phyloP scores from a whole-genome alignment of 768 basidiomycete genomes.

The Phylloporus sp. region DNA sequence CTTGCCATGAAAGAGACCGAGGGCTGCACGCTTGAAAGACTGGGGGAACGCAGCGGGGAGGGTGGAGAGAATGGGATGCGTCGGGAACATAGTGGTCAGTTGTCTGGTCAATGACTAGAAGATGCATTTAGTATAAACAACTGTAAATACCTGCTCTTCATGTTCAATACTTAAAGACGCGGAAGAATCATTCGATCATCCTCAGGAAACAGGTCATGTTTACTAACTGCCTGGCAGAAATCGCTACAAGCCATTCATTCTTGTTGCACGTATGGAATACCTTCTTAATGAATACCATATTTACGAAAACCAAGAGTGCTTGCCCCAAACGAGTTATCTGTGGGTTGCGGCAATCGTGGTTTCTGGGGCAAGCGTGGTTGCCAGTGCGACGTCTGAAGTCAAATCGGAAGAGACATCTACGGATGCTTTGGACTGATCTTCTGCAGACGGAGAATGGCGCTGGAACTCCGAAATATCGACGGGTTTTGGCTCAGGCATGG shows the following conservation, averaged over 20 bases:
- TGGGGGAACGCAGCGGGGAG: conserved; percentile 42
- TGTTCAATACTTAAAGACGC: too few species aligned
- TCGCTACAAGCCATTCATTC: too few species aligned
- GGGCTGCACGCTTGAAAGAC: conserved; percentile 77
- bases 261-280: neutral
- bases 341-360: neutral
- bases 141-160: neutral
- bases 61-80: conserved; percentile 11
- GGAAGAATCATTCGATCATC: too few species aligned
- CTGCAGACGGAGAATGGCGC: neutral
- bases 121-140: neutral
- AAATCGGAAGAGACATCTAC: neutral
- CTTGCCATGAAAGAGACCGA: conserved; percentile 82
- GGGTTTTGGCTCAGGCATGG: neutral
- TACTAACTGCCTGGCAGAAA: too few species aligned
- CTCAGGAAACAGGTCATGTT: too few species aligned
- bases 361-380: neutral
- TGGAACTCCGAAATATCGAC: neutral
- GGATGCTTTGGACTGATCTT: neutral
- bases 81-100: conserved; percentile 21
- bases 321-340: neutral
- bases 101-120: neutral
- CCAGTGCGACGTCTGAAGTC: neutral
- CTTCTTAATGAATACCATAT: too few species aligned
- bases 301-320: neutral